Evolutionary conservation across 139 green algal species (phyloP).

Genomic region (Micromonas commoda): DNA sequence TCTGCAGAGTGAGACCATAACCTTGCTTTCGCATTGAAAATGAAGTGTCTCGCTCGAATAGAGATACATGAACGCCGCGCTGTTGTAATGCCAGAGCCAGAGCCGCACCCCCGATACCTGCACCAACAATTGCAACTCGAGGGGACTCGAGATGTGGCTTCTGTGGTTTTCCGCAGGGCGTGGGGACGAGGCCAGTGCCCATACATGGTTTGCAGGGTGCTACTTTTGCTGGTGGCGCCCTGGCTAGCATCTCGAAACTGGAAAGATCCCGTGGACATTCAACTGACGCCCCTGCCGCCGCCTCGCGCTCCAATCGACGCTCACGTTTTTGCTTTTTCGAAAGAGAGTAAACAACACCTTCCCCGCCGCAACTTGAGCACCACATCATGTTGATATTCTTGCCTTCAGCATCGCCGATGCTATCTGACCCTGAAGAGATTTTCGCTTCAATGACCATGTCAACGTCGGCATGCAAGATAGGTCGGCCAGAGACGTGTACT

Average conservation of each 20-base stretch:
- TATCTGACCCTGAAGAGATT: too few relatives aligned
- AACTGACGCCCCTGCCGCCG: too few relatives aligned
- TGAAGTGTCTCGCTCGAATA: slow-evolving; percentile 12
- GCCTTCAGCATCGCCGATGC: too few relatives aligned
- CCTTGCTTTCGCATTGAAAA: slow-evolving; percentile 22
- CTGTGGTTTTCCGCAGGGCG: neutral
- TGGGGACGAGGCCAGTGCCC: neutral
- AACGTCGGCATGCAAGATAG: too few relatives aligned
- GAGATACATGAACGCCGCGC: slow-evolving; percentile 8
- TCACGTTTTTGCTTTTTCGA: slow-evolving; percentile 44
- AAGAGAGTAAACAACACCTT: slow-evolving; percentile 58
- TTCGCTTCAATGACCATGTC: too few relatives aligned
- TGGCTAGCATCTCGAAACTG: neutral
- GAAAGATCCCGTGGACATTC: too few relatives aligned
- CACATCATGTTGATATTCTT: too few relatives aligned
- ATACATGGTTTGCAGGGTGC: neutral
- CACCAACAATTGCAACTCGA: slow-evolving; percentile 25
- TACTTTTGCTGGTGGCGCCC: neutral
- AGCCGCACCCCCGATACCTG: slow-evolving; percentile 17
- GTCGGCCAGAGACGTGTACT: too few relatives aligned
- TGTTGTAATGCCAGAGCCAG: slow-evolving; percentile 27
- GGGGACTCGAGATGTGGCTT: neutral
- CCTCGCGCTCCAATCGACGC: neutral
- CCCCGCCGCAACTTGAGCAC: neutral
- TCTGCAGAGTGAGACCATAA: slow-evolving; percentile 30